phyloP scores from a whole-genome alignment of 2,329 filamentous ascomycete genomes.

The Trichoderma sp. region DNA sequence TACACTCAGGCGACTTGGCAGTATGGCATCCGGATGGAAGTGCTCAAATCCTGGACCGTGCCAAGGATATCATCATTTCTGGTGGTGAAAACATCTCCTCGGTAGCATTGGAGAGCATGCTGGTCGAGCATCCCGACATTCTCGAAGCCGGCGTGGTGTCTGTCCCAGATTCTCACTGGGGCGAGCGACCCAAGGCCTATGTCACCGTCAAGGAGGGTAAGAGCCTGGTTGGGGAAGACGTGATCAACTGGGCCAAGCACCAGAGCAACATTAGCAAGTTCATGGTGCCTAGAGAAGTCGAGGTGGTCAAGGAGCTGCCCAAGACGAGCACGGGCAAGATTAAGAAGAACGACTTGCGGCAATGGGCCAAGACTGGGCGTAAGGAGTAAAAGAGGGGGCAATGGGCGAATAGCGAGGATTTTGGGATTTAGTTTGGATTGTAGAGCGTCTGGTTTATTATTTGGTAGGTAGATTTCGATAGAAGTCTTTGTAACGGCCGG shows the following conservation, averaged over 20 bases:
- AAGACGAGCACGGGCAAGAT: constrained; percentile 98
- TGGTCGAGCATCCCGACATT: constrained; percentile 82
- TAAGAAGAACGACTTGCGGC: constrained; percentile 87
- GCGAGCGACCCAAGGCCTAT: constrained; percentile 92
- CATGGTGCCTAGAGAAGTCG: constrained; percentile 74
- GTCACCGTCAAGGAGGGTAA: constrained; percentile 75
- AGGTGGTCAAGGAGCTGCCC: constrained; percentile 82
- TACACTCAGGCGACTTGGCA: constrained; percentile 89
- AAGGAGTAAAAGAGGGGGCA: constrained; percentile 18
- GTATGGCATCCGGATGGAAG: constrained; percentile 91
- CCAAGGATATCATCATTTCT: constrained; percentile 98
- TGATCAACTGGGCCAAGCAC: constrained; percentile 84
- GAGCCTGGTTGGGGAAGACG: constrained; percentile 48
- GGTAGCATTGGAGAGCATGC: constrained; percentile 85
- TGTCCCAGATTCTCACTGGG: constrained; percentile 86
- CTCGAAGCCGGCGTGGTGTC: constrained; percentile 91
- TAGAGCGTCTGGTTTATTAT: neutral
- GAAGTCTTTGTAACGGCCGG: neutral
- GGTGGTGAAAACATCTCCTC: constrained; percentile 97
- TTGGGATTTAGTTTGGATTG: neutral
- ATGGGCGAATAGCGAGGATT: neutral
- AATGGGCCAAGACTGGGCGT: constrained; percentile 62
- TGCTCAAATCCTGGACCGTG: constrained; percentile 86
- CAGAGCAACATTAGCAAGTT: constrained; percentile 82
- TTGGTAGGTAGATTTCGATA: too few relatives aligned